Evolutionary conservation across 2,329 filamentous ascomycete species (phyloP).

Genomic region (Ophiostoma angusticollis): DNA sequence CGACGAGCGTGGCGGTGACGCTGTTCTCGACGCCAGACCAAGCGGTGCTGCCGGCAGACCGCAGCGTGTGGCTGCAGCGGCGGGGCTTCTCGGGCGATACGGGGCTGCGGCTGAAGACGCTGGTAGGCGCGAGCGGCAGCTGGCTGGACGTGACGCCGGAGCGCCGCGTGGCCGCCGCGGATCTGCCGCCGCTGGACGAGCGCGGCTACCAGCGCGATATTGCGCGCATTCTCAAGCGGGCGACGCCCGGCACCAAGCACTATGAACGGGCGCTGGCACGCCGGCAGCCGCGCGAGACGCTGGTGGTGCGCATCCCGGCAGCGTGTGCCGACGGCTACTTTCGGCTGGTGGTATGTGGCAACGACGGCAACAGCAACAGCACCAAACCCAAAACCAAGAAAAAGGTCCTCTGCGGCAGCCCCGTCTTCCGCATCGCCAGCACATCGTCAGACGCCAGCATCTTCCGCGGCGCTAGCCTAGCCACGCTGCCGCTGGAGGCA

Average conservation of each 20-base stretch:
- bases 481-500: slow-evolving; percentile 52
- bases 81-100: slow-evolving; percentile 56
- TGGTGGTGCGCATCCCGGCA: slow-evolving; percentile 50
- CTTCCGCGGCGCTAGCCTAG: slow-evolving; percentile 50
- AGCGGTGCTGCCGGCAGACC: slow-evolving; percentile 36
- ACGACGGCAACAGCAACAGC: slow-evolving; percentile 17
- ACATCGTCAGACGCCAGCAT: slow-evolving; percentile 48
- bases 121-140: slow-evolving; percentile 43
- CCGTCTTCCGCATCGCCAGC: slow-evolving; percentile 56
- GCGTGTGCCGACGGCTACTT: slow-evolving; percentile 55
- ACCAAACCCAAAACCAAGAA: slow-evolving; percentile 25
- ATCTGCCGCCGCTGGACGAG: slow-evolving; percentile 45
- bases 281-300: slow-evolving; percentile 42
- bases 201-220: slow-evolving; percentile 57
- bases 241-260: slow-evolving; percentile 24
- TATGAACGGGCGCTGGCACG: slow-evolving; percentile 34
- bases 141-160: slow-evolving; percentile 60
- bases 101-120: slow-evolving; percentile 52
- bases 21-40: slow-evolving; percentile 43
- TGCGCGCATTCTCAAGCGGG: slow-evolving; percentile 45
- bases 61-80: slow-evolving; percentile 54
- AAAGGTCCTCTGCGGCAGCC: slow-evolving; percentile 50
- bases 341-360: slow-evolving; percentile 49
- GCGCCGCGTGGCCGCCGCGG: slow-evolving; percentile 29
- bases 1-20: slow-evolving; percentile 51